phyloP scores from a whole-genome alignment of 768 basidiomycete genomes.

The Rossbeevera mucosa region DNA sequence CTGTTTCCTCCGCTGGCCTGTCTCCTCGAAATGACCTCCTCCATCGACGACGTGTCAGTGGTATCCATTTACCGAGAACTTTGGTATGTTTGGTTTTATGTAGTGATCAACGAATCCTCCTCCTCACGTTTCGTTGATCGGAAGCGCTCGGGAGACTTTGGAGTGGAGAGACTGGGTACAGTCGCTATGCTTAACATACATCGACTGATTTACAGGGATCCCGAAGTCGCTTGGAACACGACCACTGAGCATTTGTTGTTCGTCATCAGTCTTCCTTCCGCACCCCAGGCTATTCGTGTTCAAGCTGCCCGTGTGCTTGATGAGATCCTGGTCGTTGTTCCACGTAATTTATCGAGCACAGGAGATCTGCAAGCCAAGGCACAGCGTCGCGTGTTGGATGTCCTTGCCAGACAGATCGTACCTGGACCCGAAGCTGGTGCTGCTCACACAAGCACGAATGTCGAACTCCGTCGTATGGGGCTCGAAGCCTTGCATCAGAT shows the following conservation, averaged over 20 bases:
- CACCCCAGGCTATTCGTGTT: conserved; percentile 73
- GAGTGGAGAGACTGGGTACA: conserved; percentile 79
- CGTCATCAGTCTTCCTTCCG: conserved; percentile 63
- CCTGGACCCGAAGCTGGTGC: conserved; percentile 35
- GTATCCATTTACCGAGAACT: conserved; percentile 78
- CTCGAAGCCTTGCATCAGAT: conserved; percentile 88
- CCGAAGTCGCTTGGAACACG: conserved; percentile 80
- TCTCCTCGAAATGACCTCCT: conserved; percentile 40
- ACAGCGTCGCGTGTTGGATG: conserved; percentile 81
- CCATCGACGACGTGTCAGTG: conserved; percentile 75
- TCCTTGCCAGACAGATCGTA: conserved; percentile 76
- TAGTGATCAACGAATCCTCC: not conserved
- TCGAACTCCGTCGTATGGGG: conserved; percentile 85
- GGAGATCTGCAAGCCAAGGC: conserved; percentile 64
- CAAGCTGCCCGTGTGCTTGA: conserved; percentile 88
- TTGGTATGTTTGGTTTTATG: conserved; percentile 46
- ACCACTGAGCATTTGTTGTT: conserved; percentile 77
- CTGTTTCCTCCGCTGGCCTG: conserved; percentile 32
- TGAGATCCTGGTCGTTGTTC: conserved; percentile 75
- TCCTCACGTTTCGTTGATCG: conserved; percentile 2
- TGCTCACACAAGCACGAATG: conserved; percentile 43
- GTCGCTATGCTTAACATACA: conserved; percentile 82
- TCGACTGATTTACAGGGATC: conserved; percentile 78
- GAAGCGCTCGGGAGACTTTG: conserved; percentile 89
- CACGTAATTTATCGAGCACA: conserved; percentile 58